Base-by-base conservation (phyloP, 2,329 filamentous ascomycete species). In the Cercospora sojina region DNA sequence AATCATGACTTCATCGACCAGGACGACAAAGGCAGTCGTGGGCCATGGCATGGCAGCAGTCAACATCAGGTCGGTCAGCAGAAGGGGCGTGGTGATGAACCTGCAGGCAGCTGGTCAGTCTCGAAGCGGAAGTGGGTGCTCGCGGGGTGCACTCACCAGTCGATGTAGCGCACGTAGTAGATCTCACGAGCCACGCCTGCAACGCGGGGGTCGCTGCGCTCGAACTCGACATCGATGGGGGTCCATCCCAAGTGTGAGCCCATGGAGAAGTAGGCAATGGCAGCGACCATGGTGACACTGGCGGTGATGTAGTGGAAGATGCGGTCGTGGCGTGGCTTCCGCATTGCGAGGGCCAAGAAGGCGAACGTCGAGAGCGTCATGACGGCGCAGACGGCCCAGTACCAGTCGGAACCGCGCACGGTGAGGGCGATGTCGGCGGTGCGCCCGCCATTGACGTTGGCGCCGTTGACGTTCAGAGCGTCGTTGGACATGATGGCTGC, bases 1-100 rank as follows among this genome's bases (percentile, higher is more conserved):
- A 57, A 91, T 84, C 87, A 91, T 90, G 72, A 90, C 81, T 72
- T 85, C 80, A 69, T 90, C 87, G 3, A 89, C 81, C 5, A 91
- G 79, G 7, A 91, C 80, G 1, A 86, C 84, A 73, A 84, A 86
- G 43, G 90, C 74, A 29, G 90, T 86, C 1, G 86, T 88, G 0
- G 88, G 86, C 78, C 85, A 88, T 20, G 88, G 88, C 66, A 90
- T 80, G 35, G 86, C 88, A 5, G 83, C 87, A 0, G 88, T 89
- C 20, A 91, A 80, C 49, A 90, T 80, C 1, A 91, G 75, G 66
- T 89, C 86, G 60, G 86, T 76, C 1, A 91, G 82, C 6, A 91
- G 79, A 1, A 91, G 79, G 7, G 88, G 88, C 1, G 87, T 90
- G 1, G 88, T 90, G 69, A 89, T 81, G 76, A 83, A 78, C 71